phyloP scores from a whole-genome alignment of 257 asterid species.

The Parsonsia alboflavescens region DNA sequence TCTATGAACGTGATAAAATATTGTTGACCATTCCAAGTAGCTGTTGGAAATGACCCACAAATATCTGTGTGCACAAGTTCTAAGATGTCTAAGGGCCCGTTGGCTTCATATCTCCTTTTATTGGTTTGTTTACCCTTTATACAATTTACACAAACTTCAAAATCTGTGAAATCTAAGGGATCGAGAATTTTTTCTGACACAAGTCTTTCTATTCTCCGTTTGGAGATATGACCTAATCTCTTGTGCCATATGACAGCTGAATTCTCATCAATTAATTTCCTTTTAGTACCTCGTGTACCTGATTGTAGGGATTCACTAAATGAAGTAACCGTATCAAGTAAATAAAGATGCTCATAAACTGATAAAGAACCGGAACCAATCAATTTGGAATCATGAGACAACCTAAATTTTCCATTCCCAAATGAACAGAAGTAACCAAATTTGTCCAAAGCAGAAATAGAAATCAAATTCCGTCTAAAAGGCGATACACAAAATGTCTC shows the following conservation, averaged over 20 bases:
- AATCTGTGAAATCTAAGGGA: background rate
- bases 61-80: slow-evolving; percentile 5
- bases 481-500: too few relatives aligned
- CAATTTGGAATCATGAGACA: too few relatives aligned
- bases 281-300: background rate
- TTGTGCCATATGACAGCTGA: background rate
- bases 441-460: too few relatives aligned
- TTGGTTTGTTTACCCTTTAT: slow-evolving; percentile 8
- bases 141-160: background rate
- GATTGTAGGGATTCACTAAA: background rate
- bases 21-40: slow-evolving; percentile 4
- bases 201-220: background rate
- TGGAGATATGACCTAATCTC: background rate
- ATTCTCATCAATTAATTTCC: too few relatives aligned
- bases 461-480: too few relatives aligned
- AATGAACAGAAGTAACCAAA: too few relatives aligned
- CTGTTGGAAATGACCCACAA: slow-evolving; percentile 6
- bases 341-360: background rate
- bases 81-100: background rate
- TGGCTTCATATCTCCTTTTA: background rate
- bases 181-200: background rate
- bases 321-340: background rate
- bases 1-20: slow-evolving; percentile 4
- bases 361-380: slow-evolving; percentile 1
- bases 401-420: too few relatives aligned